A percentile compares a stretch with the other conserved stretches of the same genome.
phyloP scores from a whole-genome alignment of 176 grass and related monocot genomes.

The Ensete glaucum region DNA sequence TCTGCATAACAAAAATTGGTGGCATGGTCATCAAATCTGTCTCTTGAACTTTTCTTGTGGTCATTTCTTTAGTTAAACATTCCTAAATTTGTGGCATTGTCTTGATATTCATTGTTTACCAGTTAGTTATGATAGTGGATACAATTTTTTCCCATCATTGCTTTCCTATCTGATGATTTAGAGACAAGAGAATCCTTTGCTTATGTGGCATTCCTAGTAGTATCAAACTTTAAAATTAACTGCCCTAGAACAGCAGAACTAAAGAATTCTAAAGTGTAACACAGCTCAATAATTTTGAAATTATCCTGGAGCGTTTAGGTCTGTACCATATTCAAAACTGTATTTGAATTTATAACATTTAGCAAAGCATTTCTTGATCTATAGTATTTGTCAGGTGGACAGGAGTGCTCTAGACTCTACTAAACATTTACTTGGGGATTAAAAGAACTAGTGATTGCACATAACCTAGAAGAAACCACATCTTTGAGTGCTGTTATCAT shows the following conservation, averaged over 20 bases:
- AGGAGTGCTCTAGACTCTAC: too few relatives aligned
- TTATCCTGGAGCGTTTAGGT: background rate
- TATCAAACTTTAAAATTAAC: background rate
- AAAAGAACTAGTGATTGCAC: too few relatives aligned
- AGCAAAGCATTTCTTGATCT: too few relatives aligned
- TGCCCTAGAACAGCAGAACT: background rate
- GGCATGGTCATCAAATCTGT: too few relatives aligned
- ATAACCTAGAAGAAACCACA: too few relatives aligned
- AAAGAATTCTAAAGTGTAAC: background rate
- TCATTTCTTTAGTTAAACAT: too few relatives aligned
- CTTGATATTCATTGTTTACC: background rate
- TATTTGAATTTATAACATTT: too few relatives aligned
- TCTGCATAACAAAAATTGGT: background rate
- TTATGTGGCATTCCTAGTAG: background rate
- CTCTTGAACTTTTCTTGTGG: too few relatives aligned
- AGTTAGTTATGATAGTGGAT: background rate
- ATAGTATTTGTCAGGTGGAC: too few relatives aligned
- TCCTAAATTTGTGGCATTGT: background rate
- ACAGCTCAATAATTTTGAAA: background rate
- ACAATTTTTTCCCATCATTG: background rate
- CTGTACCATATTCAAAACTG: too few relatives aligned
- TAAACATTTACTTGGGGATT: too few relatives aligned
- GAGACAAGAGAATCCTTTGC: background rate
- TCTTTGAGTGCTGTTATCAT: too few relatives aligned
- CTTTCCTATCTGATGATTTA: background rate